A percentile compares a stretch with the other conserved stretches of the same genome.
These are phyloP conservation scores for Plantago ovata DNA, from an alignment of 257 asterid genomes.

Conservation along the genomic window DNA sequence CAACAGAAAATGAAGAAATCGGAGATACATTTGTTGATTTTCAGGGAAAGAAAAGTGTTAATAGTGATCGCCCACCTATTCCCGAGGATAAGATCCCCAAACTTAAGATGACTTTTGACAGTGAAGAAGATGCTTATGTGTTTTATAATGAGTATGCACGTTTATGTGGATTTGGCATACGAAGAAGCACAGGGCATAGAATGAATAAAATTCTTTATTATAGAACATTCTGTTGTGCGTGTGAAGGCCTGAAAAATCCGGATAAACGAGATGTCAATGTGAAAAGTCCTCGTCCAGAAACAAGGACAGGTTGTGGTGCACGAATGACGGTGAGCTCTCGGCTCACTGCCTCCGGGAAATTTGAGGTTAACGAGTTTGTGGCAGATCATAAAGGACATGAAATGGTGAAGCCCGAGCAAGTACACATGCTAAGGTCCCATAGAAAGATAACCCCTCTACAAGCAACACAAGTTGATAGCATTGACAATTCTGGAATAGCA, in stretches of 20 bases:
- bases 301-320: background rate
- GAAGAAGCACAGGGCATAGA: background rate
- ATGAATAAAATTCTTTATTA: background rate
- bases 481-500: conserved; percentile 3
- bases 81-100: background rate
- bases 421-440: background rate
- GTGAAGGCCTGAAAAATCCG: background rate
- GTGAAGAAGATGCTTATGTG: background rate
- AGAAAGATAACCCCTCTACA: background rate
- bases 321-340: background rate
- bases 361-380: background rate
- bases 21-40: too few species aligned
- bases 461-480: background rate
- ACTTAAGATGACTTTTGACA: background rate
- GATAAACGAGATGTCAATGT: background rate
- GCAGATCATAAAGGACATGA: background rate
- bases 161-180: background rate
- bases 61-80: too few species aligned
- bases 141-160: background rate
- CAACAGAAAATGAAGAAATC: too few species aligned
- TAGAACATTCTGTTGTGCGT: background rate
- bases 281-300: background rate
- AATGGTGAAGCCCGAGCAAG: background rate
- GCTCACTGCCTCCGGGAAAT: background rate
- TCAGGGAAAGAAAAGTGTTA: too few species aligned